Evolutionary conservation across 257 asterid species (phyloP).

Genomic region (Primulina tabacum): DNA sequence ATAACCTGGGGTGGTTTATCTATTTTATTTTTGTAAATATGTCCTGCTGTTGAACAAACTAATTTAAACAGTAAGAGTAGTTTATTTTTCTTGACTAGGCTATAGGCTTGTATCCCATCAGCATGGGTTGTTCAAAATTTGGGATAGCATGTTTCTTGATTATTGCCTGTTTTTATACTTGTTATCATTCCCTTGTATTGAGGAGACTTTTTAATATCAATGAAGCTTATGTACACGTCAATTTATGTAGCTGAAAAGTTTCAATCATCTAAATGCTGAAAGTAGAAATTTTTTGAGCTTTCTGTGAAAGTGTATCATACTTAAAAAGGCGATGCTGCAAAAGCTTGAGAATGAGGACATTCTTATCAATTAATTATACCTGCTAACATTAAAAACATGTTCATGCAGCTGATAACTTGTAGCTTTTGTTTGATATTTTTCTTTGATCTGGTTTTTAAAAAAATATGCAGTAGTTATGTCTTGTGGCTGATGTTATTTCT

Average conservation of each 20-base stretch:
- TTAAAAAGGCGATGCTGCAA: neutral
- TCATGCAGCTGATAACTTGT: neutral
- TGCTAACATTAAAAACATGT: neutral
- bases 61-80: neutral
- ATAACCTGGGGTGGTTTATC: neutral
- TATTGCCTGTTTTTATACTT: neutral
- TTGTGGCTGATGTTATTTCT: constrained; percentile 19
- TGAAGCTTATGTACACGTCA: neutral
- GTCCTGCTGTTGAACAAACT: too few species aligned
- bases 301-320: neutral
- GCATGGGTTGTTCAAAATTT: neutral
- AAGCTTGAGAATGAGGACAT: constrained; percentile 8
- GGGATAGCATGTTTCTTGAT: neutral
- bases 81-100: neutral
- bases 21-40: too few species aligned
- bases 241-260: neutral
- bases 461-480: neutral
- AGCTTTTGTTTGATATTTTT: neutral
- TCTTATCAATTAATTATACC: constrained; percentile 1
- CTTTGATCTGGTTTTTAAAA: neutral
- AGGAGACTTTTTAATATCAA: neutral
- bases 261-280: neutral
- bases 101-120: neutral
- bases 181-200: neutral
- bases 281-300: constrained; percentile 2